Evolutionary conservation across 495 filamentous ascomycete genomes (phyloP).

Genomic region (Darksidea phi): DNA sequence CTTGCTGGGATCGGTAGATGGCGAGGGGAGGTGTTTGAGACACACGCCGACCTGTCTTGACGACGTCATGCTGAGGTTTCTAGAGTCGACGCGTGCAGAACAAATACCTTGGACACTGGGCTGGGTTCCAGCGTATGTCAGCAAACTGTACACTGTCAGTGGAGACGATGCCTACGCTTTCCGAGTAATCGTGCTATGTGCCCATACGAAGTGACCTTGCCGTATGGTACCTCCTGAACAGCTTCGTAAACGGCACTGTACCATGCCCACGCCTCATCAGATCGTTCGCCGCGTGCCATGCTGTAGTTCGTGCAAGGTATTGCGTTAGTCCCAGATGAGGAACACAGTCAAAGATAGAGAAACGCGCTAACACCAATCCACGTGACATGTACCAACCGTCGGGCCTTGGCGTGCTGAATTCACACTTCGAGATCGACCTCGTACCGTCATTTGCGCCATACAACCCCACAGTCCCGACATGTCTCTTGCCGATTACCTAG

Average conservation of each 20-base stretch:
- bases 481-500: constrained; percentile 83
- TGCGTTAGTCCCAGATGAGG: neutral
- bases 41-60: constrained; percentile 77
- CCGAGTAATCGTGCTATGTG: constrained; percentile 82
- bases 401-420: neutral
- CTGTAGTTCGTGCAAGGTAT: neutral
- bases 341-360: neutral
- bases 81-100: constrained; percentile 1
- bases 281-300: constrained; percentile 50
- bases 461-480: constrained; percentile 34
- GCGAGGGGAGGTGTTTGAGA: constrained; percentile 74
- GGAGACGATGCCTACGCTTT: constrained; percentile 59
- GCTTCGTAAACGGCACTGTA: constrained; percentile 79
- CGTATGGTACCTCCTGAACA: constrained; percentile 78
- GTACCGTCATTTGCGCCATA: neutral
- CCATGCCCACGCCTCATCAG: constrained; percentile 82
- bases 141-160: neutral
- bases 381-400: constrained; percentile 15
- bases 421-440: no score
- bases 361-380: constrained; percentile 10
- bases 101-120: constrained; percentile 45
- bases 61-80: neutral
- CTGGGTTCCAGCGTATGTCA: constrained; percentile 29
- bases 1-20: constrained; percentile 41
- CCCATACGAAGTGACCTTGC: constrained; percentile 83